Conservation (phyloP, 805 yeast species). For the Saturnispora diversa region DNA sequence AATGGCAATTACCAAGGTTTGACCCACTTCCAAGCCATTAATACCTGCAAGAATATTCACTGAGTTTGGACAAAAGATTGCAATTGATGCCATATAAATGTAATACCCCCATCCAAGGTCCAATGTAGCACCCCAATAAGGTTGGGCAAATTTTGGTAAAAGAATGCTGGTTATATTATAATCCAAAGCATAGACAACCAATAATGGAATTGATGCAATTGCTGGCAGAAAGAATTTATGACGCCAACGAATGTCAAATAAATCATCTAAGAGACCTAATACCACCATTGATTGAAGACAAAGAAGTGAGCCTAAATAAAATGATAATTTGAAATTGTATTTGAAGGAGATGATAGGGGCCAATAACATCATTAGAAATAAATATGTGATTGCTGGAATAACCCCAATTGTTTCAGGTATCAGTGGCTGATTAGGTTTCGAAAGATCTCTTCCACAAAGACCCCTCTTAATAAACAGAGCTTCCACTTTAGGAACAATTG, state of each 20-base stretch:
- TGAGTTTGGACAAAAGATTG: slow-evolving; percentile 93
- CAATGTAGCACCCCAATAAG: slow-evolving; percentile 33
- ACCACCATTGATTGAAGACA: slow-evolving; percentile 78
- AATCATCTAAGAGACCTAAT: slow-evolving; percentile 86
- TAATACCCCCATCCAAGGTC: slow-evolving; percentile 80
- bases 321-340: slow-evolving; percentile 68
- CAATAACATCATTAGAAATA: slow-evolving; percentile 72
- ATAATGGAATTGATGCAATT: slow-evolving; percentile 82
- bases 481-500: slow-evolving; percentile 62
- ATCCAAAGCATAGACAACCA: slow-evolving; percentile 87
- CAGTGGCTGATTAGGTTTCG: slow-evolving; percentile 64
- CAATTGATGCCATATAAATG: slow-evolving; percentile 80
- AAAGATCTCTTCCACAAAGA: slow-evolving; percentile 74
- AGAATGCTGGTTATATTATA: slow-evolving; percentile 85
- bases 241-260: slow-evolving; percentile 95
- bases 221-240: slow-evolving; percentile 95
- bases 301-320: slow-evolving; percentile 75
- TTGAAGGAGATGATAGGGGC: slow-evolving; percentile 84
- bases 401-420: slow-evolving; percentile 93
- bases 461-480: slow-evolving; percentile 68
- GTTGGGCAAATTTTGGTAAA: slow-evolving; percentile 61
- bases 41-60: slow-evolving; percentile 94
- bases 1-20: slow-evolving; percentile 68
- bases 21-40: slow-evolving; percentile 96
- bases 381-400: slow-evolving; percentile 71